Evolutionary conservation across 139 green algal genomes (phyloP), one percentile per base, ranked within the genome.

Genomic region (Nannochloris sp.): DNA sequence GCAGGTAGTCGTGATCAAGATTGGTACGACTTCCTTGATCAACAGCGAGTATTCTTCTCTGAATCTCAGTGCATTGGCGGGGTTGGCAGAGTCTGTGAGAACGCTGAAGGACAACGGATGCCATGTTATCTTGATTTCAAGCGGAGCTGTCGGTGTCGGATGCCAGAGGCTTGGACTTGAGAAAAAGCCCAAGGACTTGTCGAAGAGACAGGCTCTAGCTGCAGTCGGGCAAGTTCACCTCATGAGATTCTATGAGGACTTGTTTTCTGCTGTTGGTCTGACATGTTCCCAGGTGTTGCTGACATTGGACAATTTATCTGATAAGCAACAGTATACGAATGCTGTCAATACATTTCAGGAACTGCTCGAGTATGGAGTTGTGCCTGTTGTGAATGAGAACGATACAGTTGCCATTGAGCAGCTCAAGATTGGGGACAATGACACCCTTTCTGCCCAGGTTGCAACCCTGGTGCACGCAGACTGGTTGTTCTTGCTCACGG

Each of bases 381-480:
- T 97, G 0, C 91, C 91, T 1, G 79, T 97, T 0, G 87, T 96
- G 24, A 97, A 97, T 55, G 91, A 97, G 62, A 97, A 97, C 63
- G 88, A 95, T 80, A 95, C 88, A 7, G 82, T 95, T 16, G 83
- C 85, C 4, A 83, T 94, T 19, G 70, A 84, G 36, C 80, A 96
- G 75, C 76, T 94, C 18, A 81, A 86, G 14, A 89, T 96, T 73
- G 91, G 91, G 23, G 91, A 97, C 84, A 97, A 97, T 67, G 91
- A 97, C 79, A 95, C 87, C 8, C 79, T 97, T 19, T 87, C 84
- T 1, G 89, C 91, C 3, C 86, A 95, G 70, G 88, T 96, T 29
- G 88, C 90, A 1, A 86, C 87, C 4, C 75, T 96, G 34, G 81
- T 95, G 31, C 70, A 83, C 24, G 90, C 91, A 3, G 80, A 95